Percentiles rank a stretch among this genome's conserved stretches.
These are phyloP conservation scores for Phytopythium sindhum DNA, from an alignment of 352 stramenopile species.

Conservation along the genomic window DNA sequence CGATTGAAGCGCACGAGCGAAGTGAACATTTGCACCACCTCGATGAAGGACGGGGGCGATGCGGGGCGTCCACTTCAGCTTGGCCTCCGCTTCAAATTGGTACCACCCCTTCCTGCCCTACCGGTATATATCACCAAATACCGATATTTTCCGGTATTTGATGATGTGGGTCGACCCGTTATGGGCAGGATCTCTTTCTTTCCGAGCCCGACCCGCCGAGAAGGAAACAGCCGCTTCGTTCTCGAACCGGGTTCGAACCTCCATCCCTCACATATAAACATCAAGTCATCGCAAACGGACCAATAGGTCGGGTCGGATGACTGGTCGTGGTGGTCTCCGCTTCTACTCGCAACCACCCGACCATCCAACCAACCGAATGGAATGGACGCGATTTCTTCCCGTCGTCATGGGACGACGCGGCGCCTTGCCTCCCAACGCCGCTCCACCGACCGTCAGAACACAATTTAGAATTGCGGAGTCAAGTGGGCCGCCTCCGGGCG, in stretches of 20 bases:
- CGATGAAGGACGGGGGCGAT: no score
- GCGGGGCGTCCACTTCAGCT: no score
- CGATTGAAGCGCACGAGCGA: not conserved
- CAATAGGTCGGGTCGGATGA: not conserved
- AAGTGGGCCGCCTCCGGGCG: constrained; percentile 49
- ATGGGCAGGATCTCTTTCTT: no score
- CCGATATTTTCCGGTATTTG: no score
- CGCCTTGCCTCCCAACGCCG: not conserved
- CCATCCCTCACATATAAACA: not conserved
- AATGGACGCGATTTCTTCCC: not conserved
- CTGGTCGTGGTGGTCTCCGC: not conserved
- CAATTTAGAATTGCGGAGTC: constrained; percentile 92
- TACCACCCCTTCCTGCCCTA: no score
- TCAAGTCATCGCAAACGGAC: not conserved
- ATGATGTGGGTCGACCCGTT: no score
- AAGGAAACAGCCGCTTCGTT: no score
- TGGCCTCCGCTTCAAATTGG: no score
- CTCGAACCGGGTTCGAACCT: no score
- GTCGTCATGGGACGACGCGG: not conserved
- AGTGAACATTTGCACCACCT: no score
- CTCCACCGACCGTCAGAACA: constrained; percentile 51
- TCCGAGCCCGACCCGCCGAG: no score
- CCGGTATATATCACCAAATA: no score
- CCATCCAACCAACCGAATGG: constrained; percentile 43
- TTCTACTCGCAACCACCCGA: constrained; percentile 25